Percentiles rank a stretch among this genome's conserved stretches.
Evolutionary conservation across 331 rosid genomes (phyloP).

Genomic region (Quercus phellos): DNA sequence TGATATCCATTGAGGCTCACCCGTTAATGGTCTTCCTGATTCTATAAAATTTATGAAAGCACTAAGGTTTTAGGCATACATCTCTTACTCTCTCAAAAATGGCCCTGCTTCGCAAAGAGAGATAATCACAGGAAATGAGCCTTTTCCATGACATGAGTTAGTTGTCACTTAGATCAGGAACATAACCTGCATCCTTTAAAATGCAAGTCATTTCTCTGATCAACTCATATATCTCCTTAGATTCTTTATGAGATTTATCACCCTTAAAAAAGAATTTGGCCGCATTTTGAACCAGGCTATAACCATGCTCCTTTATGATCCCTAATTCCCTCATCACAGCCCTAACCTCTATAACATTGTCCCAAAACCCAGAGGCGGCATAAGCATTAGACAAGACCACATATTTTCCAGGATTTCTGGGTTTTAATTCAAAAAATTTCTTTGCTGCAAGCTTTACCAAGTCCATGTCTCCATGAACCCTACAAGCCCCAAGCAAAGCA

Average conservation of each 20-base stretch:
- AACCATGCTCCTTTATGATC: constrained; percentile 67
- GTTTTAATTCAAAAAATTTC: constrained; percentile 50
- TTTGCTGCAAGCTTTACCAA: constrained; percentile 55
- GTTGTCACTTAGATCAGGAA: constrained; percentile 33
- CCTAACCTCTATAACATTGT: constrained; percentile 55
- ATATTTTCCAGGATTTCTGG: constrained; percentile 49
- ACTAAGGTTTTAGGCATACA: neutral
- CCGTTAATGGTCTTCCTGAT: neutral
- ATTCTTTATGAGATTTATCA: constrained; percentile 43
- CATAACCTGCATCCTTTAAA: constrained; percentile 47
- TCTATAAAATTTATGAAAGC: neutral
- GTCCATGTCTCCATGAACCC: constrained; percentile 56
- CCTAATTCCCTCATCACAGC: constrained; percentile 48
- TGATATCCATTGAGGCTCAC: neutral
- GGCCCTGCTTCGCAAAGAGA: neutral
- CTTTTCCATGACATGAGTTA: constrained; percentile 11
- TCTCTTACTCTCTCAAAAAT: neutral
- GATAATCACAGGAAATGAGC: constrained; percentile 6
- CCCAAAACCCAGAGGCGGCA: constrained; percentile 69
- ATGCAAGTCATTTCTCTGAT: constrained; percentile 40
- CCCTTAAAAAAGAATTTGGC: constrained; percentile 46
- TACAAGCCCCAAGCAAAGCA: constrained; percentile 69
- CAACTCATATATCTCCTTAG: constrained; percentile 47
- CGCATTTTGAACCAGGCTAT: constrained; percentile 57
- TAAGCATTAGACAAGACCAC: constrained; percentile 67